Conservation (phyloP, 148 eudicot genomes). For the Pouteria glomerata region DNA sequence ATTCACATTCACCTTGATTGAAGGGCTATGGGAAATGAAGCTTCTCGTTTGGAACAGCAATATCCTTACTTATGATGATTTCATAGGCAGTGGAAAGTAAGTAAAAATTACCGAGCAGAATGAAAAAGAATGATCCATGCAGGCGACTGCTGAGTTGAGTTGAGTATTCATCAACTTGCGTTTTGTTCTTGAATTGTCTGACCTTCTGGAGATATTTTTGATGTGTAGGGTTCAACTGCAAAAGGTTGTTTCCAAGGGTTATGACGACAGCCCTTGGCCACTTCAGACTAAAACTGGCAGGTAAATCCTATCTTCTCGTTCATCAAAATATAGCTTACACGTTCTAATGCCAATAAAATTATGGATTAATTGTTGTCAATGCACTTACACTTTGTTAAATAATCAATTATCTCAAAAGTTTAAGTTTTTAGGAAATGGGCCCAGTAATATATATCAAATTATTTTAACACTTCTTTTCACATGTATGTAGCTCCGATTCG, state of each 20-base stretch:
- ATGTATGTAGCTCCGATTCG: no score
- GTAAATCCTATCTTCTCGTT: conserved; percentile 25
- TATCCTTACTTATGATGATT: conserved; percentile 62
- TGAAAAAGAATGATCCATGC: no score
- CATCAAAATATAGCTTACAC: no score
- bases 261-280: conserved; percentile 80
- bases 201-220: not conserved
- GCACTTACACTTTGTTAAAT: no score
- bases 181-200: not conserved
- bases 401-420: no score
- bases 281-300: conserved; percentile 76
- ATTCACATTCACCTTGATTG: conserved; percentile 65
- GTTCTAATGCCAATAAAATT: no score
- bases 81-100: conserved; percentile 95
- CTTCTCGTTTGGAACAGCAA: conserved; percentile 88
- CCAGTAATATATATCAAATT: no score
- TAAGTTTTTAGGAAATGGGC: no score
- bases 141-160: no score
- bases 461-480: no score
- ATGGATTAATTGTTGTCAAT: no score
- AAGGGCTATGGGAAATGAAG: conserved; percentile 68
- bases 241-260: conserved; percentile 67
- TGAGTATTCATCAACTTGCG: not conserved
- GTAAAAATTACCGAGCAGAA: conserved; percentile 5
- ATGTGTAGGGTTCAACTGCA: conserved; percentile 56